These are phyloP conservation scores for Pistacia vera DNA, from an alignment of 345 rosid genomes.

Conservation along the genomic window DNA sequence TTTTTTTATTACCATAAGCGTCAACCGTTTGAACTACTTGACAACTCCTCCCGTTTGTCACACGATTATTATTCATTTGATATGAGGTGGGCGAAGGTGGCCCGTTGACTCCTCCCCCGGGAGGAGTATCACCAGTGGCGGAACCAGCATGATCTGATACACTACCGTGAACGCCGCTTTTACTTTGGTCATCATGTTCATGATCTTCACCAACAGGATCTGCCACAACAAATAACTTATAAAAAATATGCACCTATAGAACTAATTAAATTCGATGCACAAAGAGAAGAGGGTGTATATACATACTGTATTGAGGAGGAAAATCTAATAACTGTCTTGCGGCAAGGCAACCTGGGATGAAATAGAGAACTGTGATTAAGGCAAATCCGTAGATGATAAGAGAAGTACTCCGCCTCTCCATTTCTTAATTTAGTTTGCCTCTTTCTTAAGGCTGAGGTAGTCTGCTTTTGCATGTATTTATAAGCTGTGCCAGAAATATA, in stretches of 20 bases:
- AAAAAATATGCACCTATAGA: too few relatives aligned
- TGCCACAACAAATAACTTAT: neutral
- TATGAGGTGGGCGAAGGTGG: conserved; percentile 9
- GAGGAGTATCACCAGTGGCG: neutral
- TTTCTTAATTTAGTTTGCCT: neutral
- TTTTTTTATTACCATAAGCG: neutral
- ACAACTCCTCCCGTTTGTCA: too few relatives aligned
- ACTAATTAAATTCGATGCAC: too few relatives aligned
- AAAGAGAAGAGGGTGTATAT: neutral
- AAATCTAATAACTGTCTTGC: neutral
- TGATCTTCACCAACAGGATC: neutral
- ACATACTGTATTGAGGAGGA: conserved; percentile 12
- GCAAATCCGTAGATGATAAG: conserved; percentile 3
- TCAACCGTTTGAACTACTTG: neutral
- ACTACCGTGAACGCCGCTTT: conserved; percentile 1
- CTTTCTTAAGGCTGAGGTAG: neutral
- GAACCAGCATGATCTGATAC: conserved; percentile 4
- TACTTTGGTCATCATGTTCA: conserved; percentile 8
- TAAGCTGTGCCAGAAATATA: too few relatives aligned
- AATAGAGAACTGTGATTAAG: neutral
- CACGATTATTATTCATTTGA: neutral
- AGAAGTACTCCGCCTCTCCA: neutral
- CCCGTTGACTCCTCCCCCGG: neutral
- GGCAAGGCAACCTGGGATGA: neutral
- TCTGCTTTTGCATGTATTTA: neutral